A percentile compares a stretch with the other conserved stretches of the same genome.
Conservation (phyloP, 495 filamentous ascomycete species). For the Aspergillus saccharolyticus region DNA sequence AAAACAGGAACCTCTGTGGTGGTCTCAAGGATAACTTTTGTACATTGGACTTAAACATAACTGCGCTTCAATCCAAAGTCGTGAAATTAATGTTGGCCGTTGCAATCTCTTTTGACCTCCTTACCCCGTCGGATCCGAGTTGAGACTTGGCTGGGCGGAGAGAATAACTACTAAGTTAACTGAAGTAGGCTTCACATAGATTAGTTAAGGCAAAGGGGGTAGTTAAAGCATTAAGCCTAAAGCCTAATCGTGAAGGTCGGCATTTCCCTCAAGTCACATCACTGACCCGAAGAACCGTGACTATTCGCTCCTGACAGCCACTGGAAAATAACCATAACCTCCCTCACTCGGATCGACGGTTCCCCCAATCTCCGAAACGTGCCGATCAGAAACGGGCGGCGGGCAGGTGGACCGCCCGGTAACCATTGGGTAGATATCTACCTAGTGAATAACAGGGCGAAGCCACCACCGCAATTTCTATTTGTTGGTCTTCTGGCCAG, state of each 20-base stretch:
- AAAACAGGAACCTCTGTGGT: background rate
- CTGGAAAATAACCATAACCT: slow-evolving; percentile 1
- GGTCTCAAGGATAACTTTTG: too few species aligned
- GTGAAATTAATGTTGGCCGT: background rate
- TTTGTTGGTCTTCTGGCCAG: background rate
- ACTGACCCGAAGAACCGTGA: background rate
- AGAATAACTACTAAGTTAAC: too few species aligned
- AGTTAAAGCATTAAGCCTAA: background rate
- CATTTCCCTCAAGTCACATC: background rate
- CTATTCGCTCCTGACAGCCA: background rate
- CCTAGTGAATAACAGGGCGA: background rate
- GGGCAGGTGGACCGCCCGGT: slow-evolving; percentile 3
- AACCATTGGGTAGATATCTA: background rate
- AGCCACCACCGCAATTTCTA: background rate
- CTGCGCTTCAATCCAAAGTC: background rate
- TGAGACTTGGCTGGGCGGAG: background rate
- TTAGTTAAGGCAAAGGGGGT: background rate
- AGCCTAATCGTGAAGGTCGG: background rate
- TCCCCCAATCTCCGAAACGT: slow-evolving; percentile 11
- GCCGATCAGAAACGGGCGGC: slow-evolving; percentile 16
- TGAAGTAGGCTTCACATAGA: background rate
- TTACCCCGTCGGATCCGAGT: background rate
- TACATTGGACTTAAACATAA: background rate
- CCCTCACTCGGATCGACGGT: slow-evolving; percentile 8
- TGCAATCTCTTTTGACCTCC: background rate